phyloP scores from a whole-genome alignment of 768 basidiomycete species.

The Amanita muscaria region DNA sequence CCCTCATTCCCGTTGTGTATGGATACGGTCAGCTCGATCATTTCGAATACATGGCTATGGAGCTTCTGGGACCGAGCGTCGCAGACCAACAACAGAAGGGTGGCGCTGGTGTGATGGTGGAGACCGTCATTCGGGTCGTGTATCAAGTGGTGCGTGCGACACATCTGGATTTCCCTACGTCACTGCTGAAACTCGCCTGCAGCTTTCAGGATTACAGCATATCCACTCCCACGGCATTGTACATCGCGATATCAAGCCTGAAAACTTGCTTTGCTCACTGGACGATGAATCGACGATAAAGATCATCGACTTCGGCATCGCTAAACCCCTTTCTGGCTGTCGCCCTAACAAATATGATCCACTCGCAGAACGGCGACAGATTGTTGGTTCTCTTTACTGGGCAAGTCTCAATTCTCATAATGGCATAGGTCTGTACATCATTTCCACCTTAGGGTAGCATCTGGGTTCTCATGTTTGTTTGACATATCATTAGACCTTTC shows the following conservation, averaged over 20 bases:
- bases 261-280: slow-evolving; percentile 22
- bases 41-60: slow-evolving; percentile 27
- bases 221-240: slow-evolving; percentile 21
- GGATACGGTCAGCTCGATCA: slow-evolving; percentile 21
- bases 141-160: slow-evolving; percentile 12
- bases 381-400: slow-evolving; percentile 23
- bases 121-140: slow-evolving; percentile 16
- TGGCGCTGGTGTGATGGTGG: slow-evolving; percentile 11
- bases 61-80: slow-evolving; percentile 19
- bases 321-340: slow-evolving; percentile 14
- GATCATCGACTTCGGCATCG: slow-evolving; percentile 25
- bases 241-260: slow-evolving; percentile 30
- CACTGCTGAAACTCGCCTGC: slow-evolving; percentile 2
- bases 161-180: slow-evolving; percentile 2
- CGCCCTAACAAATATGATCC: slow-evolving; percentile 17
- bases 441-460: slow-evolving; percentile 8
- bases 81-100: slow-evolving; percentile 12
- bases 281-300: slow-evolving; percentile 16
- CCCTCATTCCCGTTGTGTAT: slow-evolving; percentile 21
- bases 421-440: slow-evolving; percentile 18
- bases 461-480: slow-evolving; percentile 5
- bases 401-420: slow-evolving; percentile 25
- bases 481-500: slow-evolving; percentile 15
- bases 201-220: slow-evolving; percentile 22
- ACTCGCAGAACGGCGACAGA: slow-evolving; percentile 11